Base-by-base conservation (phyloP, 371 early-diverging fungal genomes). In the Lichtheimia ramosa region DNA sequence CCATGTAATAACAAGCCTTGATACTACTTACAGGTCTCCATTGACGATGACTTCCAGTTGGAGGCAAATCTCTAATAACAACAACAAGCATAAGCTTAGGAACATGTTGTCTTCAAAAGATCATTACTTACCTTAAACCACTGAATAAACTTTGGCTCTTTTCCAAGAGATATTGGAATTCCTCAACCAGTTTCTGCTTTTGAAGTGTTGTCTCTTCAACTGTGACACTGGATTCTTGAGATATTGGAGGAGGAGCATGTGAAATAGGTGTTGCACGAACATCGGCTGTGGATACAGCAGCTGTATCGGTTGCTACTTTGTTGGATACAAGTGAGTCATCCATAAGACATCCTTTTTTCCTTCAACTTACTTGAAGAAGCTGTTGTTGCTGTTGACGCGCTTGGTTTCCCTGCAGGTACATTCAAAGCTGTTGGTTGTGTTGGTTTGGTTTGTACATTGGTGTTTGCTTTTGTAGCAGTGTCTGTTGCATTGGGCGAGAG, bases 81-180 rank as follows among this genome's bases (percentile, higher is more conserved):
- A 12, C 34, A 21, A 42, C 43, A 34, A 15, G 10, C 25, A 0
- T 2, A 24, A 46, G 10, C 43, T 13, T 46, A 42, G 42, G 25
- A 21, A 34, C 25, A 41, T 18, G 16, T 27, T 28, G 24, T 28
- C 7, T 5, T n/a, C 15, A 4, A 28, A 10, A 23, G 16, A 27
- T 39, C 3, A 2, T 15, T 5, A n/a, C 28, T 57, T 81, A 91
- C 94, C 92, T 81, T 43, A 98, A 73, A 1, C 96, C 97, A n/a
- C 93, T 88, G 71, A 98, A 98, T 28, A 96, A 73, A 68, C 94
- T 95, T 73, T 98, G 97, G 61, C 93, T 93, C 71, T 96, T 98
- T 63, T 98, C 97, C 24, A 96, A 71, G n/a, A 96, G 73, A 63
- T 94, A 96, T 56, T 93, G 93, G 63, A 96, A 98, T 70, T 97